Evolutionary conservation across 2,329 filamentous ascomycete genomes (phyloP).

Genomic region (Penicillium vulpinum): DNA sequence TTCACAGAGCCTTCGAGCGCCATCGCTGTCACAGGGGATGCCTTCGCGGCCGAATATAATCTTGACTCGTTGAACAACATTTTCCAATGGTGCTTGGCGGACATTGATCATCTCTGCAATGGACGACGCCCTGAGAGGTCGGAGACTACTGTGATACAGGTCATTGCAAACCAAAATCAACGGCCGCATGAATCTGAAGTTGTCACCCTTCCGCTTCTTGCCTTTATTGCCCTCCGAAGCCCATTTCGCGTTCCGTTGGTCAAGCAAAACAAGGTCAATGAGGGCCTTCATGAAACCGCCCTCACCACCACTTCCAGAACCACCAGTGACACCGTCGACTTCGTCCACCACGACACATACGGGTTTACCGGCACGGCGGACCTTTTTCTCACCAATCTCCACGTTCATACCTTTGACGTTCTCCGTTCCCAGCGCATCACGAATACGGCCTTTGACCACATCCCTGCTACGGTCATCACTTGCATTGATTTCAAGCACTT

Average conservation of each 20-base stretch:
- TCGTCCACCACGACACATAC: slow-evolving; percentile 95
- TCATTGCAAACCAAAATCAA: slow-evolving; percentile 97
- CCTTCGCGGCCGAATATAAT: slow-evolving; percentile 85
- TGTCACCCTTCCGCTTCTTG: slow-evolving; percentile 70
- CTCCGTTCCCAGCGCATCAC: slow-evolving; percentile 89
- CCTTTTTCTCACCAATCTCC: slow-evolving; percentile 50
- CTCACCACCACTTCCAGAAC: slow-evolving; percentile 74
- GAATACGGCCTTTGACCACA: slow-evolving; percentile 87
- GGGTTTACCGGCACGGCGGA: slow-evolving; percentile 74
- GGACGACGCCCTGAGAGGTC: slow-evolving; percentile 79
- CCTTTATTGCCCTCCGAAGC: slow-evolving; percentile 27
- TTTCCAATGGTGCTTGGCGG: slow-evolving; percentile 82
- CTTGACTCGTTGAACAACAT: slow-evolving; percentile 79
- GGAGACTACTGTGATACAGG: slow-evolving; percentile 85
- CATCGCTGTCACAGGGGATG: slow-evolving; percentile 84
- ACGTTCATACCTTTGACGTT: slow-evolving; percentile 71
- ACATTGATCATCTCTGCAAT: slow-evolving; percentile 90
- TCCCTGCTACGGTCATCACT: slow-evolving; percentile 89
- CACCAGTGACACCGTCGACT: slow-evolving; percentile 88
- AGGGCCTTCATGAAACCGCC: slow-evolving; percentile 94
- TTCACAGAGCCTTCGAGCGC: slow-evolving; percentile 71
- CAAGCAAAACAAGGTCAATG: slow-evolving; percentile 82
- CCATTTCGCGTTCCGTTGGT: slow-evolving; percentile 72
- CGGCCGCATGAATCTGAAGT: slow-evolving; percentile 82
- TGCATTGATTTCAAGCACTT: slow-evolving; percentile 95